Evolutionary conservation across 2,329 filamentous ascomycete species (phyloP), one percentile per base, ranked within the genome.

Genomic region (Pyrenophora teres): DNA sequence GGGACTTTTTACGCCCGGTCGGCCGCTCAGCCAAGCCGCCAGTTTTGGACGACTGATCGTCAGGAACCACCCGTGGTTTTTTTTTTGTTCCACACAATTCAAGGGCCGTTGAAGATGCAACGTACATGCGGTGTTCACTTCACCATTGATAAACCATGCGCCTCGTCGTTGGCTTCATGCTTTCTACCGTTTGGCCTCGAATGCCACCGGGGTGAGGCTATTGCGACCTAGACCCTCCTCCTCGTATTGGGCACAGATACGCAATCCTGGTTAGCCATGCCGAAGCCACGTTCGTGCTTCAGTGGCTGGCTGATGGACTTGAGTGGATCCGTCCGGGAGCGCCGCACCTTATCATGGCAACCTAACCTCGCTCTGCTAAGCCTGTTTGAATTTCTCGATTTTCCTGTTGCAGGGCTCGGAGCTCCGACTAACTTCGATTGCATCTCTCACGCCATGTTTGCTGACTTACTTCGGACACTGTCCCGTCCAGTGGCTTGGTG

Each of bases 281-380:
- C 10, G 10, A 43, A 38, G 30, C 32, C 47, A 54, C 42, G 47
- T 51, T 54, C 21, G 37, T 50, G 40, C 33, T 37, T 19, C 25
- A 41, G 15, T 51, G 38, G 38, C 35, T 54, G 46, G 41, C 52
- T 49, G 44, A 35, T 40, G 47, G 31, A 27, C 33, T 19, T 21
- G 19, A 6, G 38, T 25, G 1, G 27, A 30, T 49, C 31, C 40
- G 30, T 18, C 37, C 47, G 43, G 47, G 52, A 46, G 39, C 48
- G 47, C 42, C 47, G 47, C 52, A 46, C 46, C 40, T 46, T 51
- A 40, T 40, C 51, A 5, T 31, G 21, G 42, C 51, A 46, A 33
- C 49, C 49, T 44, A 44, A 25, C 33, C 36, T 40, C 32, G 16
- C 13, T 37, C 38, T 33, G 31, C 52, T 54, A 51, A 51, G 40